Conservation (phyloP, 169 alveolate species). For the Perkinsus chesapeaki region DNA sequence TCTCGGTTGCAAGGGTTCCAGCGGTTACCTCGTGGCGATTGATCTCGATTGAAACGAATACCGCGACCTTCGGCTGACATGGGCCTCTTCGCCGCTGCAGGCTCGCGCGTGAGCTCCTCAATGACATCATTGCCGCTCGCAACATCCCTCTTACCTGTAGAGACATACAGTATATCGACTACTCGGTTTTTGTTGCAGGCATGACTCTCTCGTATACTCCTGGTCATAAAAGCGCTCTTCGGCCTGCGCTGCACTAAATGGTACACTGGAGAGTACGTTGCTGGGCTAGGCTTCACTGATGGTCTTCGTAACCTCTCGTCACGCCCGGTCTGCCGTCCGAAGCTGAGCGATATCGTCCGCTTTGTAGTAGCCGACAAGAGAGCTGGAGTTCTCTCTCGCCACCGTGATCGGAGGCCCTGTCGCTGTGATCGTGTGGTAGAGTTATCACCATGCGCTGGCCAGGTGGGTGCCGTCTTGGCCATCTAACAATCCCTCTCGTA, state of each 20-base stretch:
- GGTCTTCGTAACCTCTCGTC: too few species aligned
- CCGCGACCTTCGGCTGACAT: background rate
- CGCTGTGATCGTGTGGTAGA: too few species aligned
- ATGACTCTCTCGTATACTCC: background rate
- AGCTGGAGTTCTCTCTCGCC: too few species aligned
- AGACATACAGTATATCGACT: too few species aligned
- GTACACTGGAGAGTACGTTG: background rate
- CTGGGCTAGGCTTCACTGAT: background rate
- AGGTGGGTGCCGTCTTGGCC: too few species aligned
- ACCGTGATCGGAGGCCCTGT: too few species aligned
- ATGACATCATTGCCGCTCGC: background rate
- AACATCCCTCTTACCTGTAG: background rate
- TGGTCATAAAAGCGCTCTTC: background rate
- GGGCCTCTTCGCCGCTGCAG: background rate
- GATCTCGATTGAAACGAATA: background rate
- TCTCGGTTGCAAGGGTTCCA: background rate
- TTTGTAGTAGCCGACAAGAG: too few species aligned
- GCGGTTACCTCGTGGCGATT: background rate
- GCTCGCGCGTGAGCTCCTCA: background rate
- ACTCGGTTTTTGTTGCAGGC: background rate
- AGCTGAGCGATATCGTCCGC: too few species aligned
- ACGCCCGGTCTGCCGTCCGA: too few species aligned
- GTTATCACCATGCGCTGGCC: too few species aligned
- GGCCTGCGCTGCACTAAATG: background rate
- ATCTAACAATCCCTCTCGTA: too few species aligned